Conservation (phyloP, 106 monocot genomes). For the Iris macrosiphon region DNA sequence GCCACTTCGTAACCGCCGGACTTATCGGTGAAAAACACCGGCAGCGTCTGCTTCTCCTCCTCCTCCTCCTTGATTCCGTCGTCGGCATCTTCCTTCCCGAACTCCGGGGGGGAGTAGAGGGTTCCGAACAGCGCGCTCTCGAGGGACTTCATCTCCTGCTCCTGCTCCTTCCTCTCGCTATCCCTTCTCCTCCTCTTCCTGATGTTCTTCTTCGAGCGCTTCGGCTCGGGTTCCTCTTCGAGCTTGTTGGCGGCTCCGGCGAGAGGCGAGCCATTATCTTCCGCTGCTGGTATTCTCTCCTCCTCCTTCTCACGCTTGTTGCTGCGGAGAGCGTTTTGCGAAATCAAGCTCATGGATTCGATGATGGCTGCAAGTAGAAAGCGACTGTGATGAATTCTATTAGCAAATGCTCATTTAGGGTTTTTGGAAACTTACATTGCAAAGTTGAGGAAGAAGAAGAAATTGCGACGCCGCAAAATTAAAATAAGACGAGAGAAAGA, state of each 20-base stretch:
- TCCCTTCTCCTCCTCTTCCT: conserved; percentile 6
- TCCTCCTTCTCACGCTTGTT: conserved; percentile 1
- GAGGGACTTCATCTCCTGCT: conserved; percentile 60
- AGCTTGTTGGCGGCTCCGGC: too few species aligned
- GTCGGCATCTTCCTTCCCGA: conserved; percentile 45
- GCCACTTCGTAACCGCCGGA: conserved; percentile 27
- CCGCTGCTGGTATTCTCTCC: conserved; percentile 1
- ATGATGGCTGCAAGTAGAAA: too few species aligned
- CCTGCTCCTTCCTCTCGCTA: conserved; percentile 9
- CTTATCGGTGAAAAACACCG: conserved; percentile 43
- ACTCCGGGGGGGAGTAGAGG: conserved; percentile 41
- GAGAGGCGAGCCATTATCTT: neutral
- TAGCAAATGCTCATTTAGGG: too few species aligned
- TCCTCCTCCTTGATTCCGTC: neutral
- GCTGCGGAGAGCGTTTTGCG: conserved; percentile 12
- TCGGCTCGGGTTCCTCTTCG: neutral
- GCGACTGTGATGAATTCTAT: too few species aligned
- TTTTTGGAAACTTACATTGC: too few species aligned
- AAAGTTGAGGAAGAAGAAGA: too few species aligned
- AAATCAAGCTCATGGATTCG: conserved; percentile 34
- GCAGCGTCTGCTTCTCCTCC: neutral
- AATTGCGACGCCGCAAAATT: too few species aligned
- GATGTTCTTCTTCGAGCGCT: conserved; percentile 26
- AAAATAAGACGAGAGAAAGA: too few species aligned
- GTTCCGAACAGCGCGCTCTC: conserved; percentile 56